Evolutionary conservation across 2,329 filamentous ascomycete species (phyloP).

Genomic region (Dactylellina drechsleri): DNA sequence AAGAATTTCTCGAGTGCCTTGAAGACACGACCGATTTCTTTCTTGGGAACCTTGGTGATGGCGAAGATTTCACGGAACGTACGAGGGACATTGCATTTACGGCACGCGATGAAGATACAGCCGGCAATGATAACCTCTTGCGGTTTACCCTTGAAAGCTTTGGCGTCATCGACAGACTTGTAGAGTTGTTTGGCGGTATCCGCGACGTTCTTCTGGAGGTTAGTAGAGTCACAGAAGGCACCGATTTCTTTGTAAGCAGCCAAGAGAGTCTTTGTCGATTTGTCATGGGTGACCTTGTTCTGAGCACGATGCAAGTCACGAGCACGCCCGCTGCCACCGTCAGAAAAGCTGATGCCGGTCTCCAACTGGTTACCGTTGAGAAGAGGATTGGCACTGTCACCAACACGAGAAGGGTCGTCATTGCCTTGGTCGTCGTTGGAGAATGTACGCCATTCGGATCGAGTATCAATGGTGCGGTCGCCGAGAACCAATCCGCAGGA

Average conservation of each 20-base stretch:
- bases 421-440: slow-evolving; percentile 97
- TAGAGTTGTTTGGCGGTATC: slow-evolving; percentile 94
- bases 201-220: slow-evolving; percentile 80
- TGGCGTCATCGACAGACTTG: slow-evolving; percentile 92
- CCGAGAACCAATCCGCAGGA: slow-evolving; percentile 91
- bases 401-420: slow-evolving; percentile 97
- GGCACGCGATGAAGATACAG: slow-evolving; percentile 97
- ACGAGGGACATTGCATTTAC: slow-evolving; percentile 84
- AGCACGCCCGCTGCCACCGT: slow-evolving; percentile 74
- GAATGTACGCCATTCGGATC: slow-evolving; percentile 98
- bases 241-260: slow-evolving; percentile 89
- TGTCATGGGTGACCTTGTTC: slow-evolving; percentile 82
- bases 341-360: slow-evolving; percentile 85
- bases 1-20: slow-evolving; percentile 92
- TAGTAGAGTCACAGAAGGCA: slow-evolving; percentile 83
- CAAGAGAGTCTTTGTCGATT: slow-evolving; percentile 81
- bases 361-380: slow-evolving; percentile 89
- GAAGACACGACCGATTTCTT: slow-evolving; percentile 96
- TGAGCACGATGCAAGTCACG: slow-evolving; percentile 84
- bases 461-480: slow-evolving; percentile 90
- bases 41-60: slow-evolving; percentile 92
- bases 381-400: slow-evolving; percentile 89
- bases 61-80: slow-evolving; percentile 95
- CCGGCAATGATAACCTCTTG: slow-evolving; percentile 93
- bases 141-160: slow-evolving; percentile 93